These are phyloP conservation scores for Calonectria ilicicola DNA, from an alignment of 2,329 filamentous ascomycete genomes.

Conservation along the genomic window DNA sequence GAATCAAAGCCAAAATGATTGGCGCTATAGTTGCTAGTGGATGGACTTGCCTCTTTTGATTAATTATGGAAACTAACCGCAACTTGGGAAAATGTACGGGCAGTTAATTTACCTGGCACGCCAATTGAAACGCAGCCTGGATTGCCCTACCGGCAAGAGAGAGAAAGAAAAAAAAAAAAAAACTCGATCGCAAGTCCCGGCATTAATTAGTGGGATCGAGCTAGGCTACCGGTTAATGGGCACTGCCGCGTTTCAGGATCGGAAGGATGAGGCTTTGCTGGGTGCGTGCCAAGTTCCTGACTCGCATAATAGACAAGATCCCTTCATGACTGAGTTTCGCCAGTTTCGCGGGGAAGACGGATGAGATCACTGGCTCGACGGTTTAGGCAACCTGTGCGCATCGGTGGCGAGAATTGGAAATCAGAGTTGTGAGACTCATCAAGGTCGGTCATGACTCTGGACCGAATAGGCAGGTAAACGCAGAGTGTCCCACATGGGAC, in stretches of 20 bases:
- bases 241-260: slow-evolving; percentile 23
- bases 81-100: neutral
- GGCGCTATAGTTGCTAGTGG: neutral
- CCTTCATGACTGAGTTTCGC: neutral
- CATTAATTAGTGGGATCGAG: neutral
- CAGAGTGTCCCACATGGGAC: neutral
- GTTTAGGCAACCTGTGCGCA: neutral
- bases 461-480: neutral
- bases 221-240: neutral
- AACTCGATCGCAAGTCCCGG: slow-evolving; percentile 8
- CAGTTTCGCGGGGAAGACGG: too few species aligned
- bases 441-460: neutral
- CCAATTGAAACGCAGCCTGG: neutral
- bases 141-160: slow-evolving; percentile 8
- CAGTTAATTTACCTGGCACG: neutral
- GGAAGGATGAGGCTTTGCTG: slow-evolving; percentile 14
- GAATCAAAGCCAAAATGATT: neutral
- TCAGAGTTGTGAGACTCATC: neutral
- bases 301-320: neutral
- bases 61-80: neutral
- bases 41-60: too few species aligned
- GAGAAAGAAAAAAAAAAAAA: too few species aligned
- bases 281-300: neutral
- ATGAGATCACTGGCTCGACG: neutral
- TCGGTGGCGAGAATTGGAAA: neutral